A percentile compares a stretch with the other conserved stretches of the same genome.
phyloP scores from a whole-genome alignment of 371 early-diverging fungal genomes.

The Haplosporangium sp. region DNA sequence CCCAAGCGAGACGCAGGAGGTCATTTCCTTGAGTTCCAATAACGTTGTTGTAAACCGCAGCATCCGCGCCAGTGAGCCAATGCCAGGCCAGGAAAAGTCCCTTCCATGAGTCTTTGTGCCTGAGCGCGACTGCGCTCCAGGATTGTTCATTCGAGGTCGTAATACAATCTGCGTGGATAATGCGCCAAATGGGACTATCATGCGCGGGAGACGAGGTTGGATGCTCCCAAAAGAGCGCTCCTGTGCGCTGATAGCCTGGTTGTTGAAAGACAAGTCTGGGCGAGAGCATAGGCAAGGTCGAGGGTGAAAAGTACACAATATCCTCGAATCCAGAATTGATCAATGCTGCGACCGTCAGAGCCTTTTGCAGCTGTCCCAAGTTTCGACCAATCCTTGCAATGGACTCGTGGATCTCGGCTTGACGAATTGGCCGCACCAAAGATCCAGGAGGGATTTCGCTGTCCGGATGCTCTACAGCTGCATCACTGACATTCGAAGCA shows the following conservation, averaged over 20 bases:
- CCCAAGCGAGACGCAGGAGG: constrained; percentile 42
- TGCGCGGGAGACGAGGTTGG: constrained; percentile 35
- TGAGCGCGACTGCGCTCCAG: constrained; percentile 45
- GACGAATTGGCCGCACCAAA: constrained; percentile 14
- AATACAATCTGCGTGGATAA: constrained; percentile 37
- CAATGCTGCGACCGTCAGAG: constrained; percentile 47
- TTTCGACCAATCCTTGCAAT: constrained; percentile 11
- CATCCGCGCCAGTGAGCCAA: constrained; percentile 33
- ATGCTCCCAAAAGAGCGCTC: constrained; percentile 51
- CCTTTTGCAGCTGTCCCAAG: constrained; percentile 28
- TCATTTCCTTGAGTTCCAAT: constrained; percentile 36
- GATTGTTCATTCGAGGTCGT: constrained; percentile 37
- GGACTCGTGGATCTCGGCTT: constrained; percentile 25
- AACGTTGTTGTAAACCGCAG: constrained; percentile 16
- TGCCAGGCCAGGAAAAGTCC: constrained; percentile 49
- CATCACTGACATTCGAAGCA: constrained; percentile 21
- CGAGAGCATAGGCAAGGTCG: constrained; percentile 46
- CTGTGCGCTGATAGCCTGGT: constrained; percentile 24
- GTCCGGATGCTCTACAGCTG: constrained; percentile 10
- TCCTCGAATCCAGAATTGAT: constrained; percentile 56
- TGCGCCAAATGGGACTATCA: constrained; percentile 46
- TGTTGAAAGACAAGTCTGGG: constrained; percentile 35
- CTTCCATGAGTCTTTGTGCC: constrained; percentile 52
- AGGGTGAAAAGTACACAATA: constrained; percentile 42
- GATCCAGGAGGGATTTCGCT: constrained; percentile 3